Percentiles rank a stretch among this genome's conserved stretches.
These are phyloP conservation scores for Candida ovalis DNA, from an alignment of 805 yeast species.

Conservation along the genomic window DNA sequence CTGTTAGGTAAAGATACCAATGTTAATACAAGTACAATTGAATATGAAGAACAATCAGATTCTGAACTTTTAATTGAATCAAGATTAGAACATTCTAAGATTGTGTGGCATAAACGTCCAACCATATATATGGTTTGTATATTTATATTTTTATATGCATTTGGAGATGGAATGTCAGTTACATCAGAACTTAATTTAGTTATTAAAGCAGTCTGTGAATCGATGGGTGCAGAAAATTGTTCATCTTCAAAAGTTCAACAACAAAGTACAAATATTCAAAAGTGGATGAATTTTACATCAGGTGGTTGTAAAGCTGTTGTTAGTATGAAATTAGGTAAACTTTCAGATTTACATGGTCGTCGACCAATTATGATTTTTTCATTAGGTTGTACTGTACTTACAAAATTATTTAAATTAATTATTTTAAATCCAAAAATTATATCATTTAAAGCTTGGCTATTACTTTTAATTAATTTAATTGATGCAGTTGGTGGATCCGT, in stretches of 20 bases:
- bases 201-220: slow-evolving; percentile 38
- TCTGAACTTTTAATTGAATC: slow-evolving; percentile 48
- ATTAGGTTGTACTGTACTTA: slow-evolving; percentile 11
- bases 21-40: not conserved
- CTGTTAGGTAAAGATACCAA: not conserved
- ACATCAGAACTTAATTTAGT: slow-evolving; percentile 36
- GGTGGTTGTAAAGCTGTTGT: slow-evolving; percentile 48
- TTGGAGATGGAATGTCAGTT: slow-evolving; percentile 37
- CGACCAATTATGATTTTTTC: slow-evolving; percentile 40
- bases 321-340: slow-evolving; percentile 59
- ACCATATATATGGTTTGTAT: slow-evolving; percentile 47
- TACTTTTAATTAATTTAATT: slow-evolving; percentile 42
- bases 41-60: slow-evolving; percentile 33
- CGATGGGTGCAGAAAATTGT: slow-evolving; percentile 14
- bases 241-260: slow-evolving; percentile 37
- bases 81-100: slow-evolving; percentile 31
- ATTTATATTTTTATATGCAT: slow-evolving; percentile 38
- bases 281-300: slow-evolving; percentile 36
- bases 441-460: slow-evolving; percentile 31
- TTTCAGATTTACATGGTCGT: slow-evolving; percentile 65
- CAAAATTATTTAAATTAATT: slow-evolving; percentile 11
- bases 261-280: slow-evolving; percentile 45
- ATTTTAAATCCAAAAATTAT: slow-evolving; percentile 21
- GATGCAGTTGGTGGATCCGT: slow-evolving; percentile 62
- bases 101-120: slow-evolving; percentile 57